A percentile compares a stretch with the other conserved stretches of the same genome.
These are phyloP conservation scores for Leccinum variabile DNA, from an alignment of 1,284 basidiomycete species.

Conservation along the genomic window DNA sequence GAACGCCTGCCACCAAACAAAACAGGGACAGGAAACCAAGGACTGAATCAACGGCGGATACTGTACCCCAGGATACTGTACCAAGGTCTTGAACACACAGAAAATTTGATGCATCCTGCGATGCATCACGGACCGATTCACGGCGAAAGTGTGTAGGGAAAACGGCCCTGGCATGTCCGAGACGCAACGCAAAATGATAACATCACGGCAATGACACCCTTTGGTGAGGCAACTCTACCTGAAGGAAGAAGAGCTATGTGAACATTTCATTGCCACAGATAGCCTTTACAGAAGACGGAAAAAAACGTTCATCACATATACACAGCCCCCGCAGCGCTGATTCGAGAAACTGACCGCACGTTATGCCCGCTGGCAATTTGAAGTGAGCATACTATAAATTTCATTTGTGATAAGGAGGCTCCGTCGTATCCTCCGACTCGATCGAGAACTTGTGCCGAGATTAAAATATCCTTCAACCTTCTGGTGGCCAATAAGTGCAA, in stretches of 20 bases:
- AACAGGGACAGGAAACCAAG: constrained; percentile 3
- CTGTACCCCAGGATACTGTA: constrained; percentile 24
- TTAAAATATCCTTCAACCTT: constrained; percentile 15
- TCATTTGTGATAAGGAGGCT: constrained; percentile 17
- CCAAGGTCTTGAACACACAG: background rate
- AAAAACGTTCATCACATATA: background rate
- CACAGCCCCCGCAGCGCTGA: background rate
- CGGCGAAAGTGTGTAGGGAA: constrained; percentile 13
- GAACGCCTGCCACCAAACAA: constrained; percentile 3
- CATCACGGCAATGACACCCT: constrained; percentile 8
- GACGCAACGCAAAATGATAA: constrained; percentile 16
- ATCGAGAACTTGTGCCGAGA: constrained; percentile 27
- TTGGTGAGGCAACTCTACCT: constrained; percentile 2
- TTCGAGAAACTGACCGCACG: constrained; percentile 5
- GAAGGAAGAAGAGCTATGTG: constrained; percentile 1
- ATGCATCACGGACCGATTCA: too few species aligned
- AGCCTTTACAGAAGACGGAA: constrained; percentile 4
- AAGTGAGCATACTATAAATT: constrained; percentile 7
- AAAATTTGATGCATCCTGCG: constrained; percentile 12
- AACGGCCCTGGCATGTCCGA: constrained; percentile 8
- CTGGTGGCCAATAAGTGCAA: constrained; percentile 17
- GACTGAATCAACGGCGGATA: constrained; percentile 3
- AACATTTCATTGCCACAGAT: constrained; percentile 16
- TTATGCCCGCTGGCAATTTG: constrained; percentile 6
- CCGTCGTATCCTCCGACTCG: constrained; percentile 13